These are phyloP conservation scores for Diaporthe helianthi DNA, from an alignment of 2,329 filamentous ascomycete species.

Conservation along the genomic window DNA sequence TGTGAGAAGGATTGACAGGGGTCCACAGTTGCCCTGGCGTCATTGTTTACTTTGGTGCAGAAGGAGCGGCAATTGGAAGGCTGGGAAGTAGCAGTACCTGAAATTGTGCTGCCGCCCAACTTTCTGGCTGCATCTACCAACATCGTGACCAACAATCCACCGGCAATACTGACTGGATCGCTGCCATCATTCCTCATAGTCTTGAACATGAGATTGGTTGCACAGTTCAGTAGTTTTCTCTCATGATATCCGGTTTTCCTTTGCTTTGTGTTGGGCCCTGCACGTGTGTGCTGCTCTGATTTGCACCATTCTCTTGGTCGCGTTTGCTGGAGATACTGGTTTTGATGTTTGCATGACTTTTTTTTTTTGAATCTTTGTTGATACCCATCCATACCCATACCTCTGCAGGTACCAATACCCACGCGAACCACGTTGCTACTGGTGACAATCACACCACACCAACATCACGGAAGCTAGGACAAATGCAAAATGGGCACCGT, in stretches of 20 bases:
- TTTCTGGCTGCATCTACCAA: conserved; percentile 3
- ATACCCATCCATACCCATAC: conserved; percentile 15
- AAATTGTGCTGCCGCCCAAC: conserved; percentile 9
- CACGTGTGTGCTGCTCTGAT: conserved; percentile 21
- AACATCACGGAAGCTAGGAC: not conserved
- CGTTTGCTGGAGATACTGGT: conserved; percentile 18
- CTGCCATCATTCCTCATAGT: not conserved
- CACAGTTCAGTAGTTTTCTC: not conserved
- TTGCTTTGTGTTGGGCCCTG: conserved; percentile 5
- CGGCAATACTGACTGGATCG: not conserved
- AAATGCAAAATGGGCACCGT: conserved; percentile 53
- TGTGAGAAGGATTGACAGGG: conserved; percentile 29
- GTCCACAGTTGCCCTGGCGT: conserved; percentile 34
- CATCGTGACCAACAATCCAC: conserved; percentile 10
- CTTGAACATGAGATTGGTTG: conserved; percentile 29
- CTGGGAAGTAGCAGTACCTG: conserved; percentile 27
- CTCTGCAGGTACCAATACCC: not conserved
- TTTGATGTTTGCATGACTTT: conserved; percentile 34
- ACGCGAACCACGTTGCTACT: not conserved
- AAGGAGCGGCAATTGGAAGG: conserved; percentile 32
- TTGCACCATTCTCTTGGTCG: conserved; percentile 16
- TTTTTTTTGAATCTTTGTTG: conserved; percentile 25
- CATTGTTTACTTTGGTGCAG: conserved; percentile 36
- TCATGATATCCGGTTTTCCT: conserved; percentile 12
- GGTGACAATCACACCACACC: not conserved